phyloP scores from a whole-genome alignment of 1,139 yeast genomes.

The Kodamaea sp. region DNA sequence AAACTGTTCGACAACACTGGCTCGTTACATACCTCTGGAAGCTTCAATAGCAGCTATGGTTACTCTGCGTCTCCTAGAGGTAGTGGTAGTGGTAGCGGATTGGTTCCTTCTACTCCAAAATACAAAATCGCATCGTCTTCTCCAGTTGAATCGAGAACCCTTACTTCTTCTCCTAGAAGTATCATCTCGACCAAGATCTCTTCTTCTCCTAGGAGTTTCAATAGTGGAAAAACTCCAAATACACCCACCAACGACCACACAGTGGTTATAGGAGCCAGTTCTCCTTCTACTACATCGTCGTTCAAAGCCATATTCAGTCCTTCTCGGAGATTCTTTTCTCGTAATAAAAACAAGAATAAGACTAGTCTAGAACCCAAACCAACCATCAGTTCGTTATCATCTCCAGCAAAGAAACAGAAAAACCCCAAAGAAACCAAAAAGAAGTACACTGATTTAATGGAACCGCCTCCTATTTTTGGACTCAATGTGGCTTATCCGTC shows the following conservation, averaged over 20 bases:
- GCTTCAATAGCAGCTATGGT: conserved; percentile 1
- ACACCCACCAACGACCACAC: conserved; percentile 25
- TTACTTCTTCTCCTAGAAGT: conserved; percentile 2
- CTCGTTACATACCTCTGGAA: neutral
- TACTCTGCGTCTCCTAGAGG: neutral
- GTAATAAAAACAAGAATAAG: conserved; percentile 17
- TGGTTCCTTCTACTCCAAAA: neutral
- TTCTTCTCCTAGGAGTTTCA: conserved; percentile 12
- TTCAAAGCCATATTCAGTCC: conserved; percentile 35
- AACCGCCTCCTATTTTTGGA: conserved; percentile 41
- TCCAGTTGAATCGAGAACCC: conserved; percentile 1
- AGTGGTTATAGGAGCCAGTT: conserved; percentile 37
- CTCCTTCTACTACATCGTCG: conserved; percentile 31
- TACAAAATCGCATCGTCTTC: neutral
- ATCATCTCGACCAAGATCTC: neutral
- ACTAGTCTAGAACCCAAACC: conserved; percentile 18
- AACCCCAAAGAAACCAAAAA: conserved; percentile 13
- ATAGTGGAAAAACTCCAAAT: conserved; percentile 14
- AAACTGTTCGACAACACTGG: conserved; percentile 2
- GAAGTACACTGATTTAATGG: conserved; percentile 29
- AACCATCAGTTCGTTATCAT: conserved; percentile 38
- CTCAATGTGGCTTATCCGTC: conserved; percentile 13
- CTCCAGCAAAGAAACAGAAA: conserved; percentile 23
- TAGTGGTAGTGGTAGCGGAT: neutral
- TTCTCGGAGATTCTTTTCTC: conserved; percentile 29